Base-by-base conservation (phyloP, 2,329 filamentous ascomycete genomes). In the Colletotrichum karsti region DNA sequence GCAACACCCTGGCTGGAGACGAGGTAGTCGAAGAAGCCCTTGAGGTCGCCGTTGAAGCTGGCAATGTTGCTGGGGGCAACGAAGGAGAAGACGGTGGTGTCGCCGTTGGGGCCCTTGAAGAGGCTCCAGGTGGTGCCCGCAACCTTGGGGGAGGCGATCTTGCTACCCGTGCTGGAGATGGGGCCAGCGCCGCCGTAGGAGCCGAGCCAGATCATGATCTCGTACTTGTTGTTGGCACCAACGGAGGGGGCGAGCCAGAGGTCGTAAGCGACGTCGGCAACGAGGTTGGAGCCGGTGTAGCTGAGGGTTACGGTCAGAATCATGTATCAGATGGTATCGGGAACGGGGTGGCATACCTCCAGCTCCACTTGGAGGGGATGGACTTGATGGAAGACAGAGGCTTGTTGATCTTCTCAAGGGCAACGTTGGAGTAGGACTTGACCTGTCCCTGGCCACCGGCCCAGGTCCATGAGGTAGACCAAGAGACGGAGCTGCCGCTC, bases 231-330 rank as follows among this genome's bases (percentile, higher is more conserved):
- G 55, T 80, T 82, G 30, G 74, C 76, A 7, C 83, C 78, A n/a
- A 80, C 79, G 39, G 82, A 80, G 24, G 77, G 76, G 12, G 79
- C 78, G 41, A 86, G 86, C 79, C 90, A 90, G 56, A 90, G 76
- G 73, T 90, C 87, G 74, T 89, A 90, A 22, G 87, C 80, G 12
- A 90, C 87, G 72, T 90, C 82, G 48, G 86, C 85, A 42, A 88
- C 78, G 54, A 89, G 72, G 64, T 75, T 73, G 51, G 77, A 78
- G 70, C 85, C 85, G 5, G 79, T 81, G 77, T 89, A 88, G 58
- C 70, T 73, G 5, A 1, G 0, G 1, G 20, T 5, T 1, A 2
- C 8, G 10, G 59, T 67, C 15, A 60, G 35, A 13, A 5, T 6
- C 0, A 7, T 1, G 2, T 0, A 0, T 13, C 3, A 6, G 9